Percentiles rank a stretch among this genome's conserved stretches.
phyloP scores from a whole-genome alignment of 2,329 filamentous ascomycete genomes.

The Monilinia vaccinii-corymbosi region DNA sequence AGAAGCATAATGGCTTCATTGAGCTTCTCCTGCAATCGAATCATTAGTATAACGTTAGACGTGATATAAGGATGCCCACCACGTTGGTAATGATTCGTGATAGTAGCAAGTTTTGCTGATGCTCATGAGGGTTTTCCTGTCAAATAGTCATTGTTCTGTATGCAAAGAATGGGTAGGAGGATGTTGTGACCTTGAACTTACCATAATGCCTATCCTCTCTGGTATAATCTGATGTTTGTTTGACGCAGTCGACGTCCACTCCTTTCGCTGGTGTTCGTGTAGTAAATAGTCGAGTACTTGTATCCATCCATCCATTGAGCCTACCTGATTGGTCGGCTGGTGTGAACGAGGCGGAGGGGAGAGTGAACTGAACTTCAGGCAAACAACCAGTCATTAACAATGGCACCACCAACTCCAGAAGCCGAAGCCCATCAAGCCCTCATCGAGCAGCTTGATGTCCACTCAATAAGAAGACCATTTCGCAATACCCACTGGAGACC shows the following conservation, averaged over 20 bases:
- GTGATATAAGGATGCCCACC: constrained; percentile 44
- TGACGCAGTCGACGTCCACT: neutral
- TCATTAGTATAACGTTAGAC: too few relatives aligned
- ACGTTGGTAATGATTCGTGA: constrained; percentile 97
- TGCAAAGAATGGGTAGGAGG: neutral
- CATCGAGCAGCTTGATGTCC: constrained; percentile 86
- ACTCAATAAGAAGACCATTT: constrained; percentile 78
- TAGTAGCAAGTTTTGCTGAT: constrained; percentile 88
- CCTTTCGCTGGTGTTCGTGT: neutral
- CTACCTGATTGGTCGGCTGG: constrained; percentile 1
- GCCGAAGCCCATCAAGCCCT: constrained; percentile 70
- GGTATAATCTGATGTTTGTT: neutral
- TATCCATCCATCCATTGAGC: too few relatives aligned
- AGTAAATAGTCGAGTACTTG: too few relatives aligned
- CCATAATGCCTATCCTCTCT: constrained; percentile 11
- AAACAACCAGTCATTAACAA: constrained; percentile 12
- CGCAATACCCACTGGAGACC: constrained; percentile 87
- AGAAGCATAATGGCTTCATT: constrained; percentile 89
- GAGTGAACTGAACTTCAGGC: neutral
- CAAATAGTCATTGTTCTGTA: neutral
- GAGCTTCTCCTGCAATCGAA: constrained; percentile 96
- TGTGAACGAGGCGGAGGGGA: neutral
- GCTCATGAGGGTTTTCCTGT: constrained; percentile 91
- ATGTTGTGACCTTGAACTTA: neutral
- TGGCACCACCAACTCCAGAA: constrained; percentile 26